phyloP scores from a whole-genome alignment of 805 yeast species.

The Nakazawaea laoshanensis region DNA sequence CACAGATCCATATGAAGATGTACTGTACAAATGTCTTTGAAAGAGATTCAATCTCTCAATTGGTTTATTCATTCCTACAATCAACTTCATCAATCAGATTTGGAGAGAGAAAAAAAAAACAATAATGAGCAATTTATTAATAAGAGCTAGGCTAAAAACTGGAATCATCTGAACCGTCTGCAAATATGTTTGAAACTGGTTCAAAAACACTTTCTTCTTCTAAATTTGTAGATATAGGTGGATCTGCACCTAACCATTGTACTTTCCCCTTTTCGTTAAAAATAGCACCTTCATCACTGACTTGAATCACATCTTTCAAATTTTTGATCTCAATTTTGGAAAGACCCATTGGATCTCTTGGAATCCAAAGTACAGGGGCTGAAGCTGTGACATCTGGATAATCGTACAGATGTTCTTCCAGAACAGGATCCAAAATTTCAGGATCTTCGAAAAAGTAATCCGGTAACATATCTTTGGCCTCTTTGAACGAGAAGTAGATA shows the following conservation, averaged over 20 bases:
- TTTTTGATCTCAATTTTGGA: conserved; percentile 52
- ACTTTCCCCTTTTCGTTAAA: conserved; percentile 43
- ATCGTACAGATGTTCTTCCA: conserved; percentile 60
- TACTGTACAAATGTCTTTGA: conserved; percentile 4
- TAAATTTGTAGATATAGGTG: too few relatives aligned
- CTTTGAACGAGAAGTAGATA: conserved; percentile 38
- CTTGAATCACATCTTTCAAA: conserved; percentile 45
- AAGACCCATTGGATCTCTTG: conserved; percentile 82
- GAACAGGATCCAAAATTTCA: conserved; percentile 30
- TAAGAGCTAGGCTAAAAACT: too few relatives aligned
- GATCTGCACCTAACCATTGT: conserved; percentile 35
- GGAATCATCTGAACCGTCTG: too few relatives aligned
- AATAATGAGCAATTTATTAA: too few relatives aligned
- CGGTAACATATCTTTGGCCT: conserved; percentile 45
- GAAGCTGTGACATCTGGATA: conserved; percentile 64
- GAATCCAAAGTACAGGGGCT: conserved; percentile 84
- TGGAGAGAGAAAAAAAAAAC: too few relatives aligned
- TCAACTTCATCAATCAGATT: neutral
- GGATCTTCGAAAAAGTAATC: conserved; percentile 46
- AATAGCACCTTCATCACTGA: conserved; percentile 60
- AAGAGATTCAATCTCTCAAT: conserved; percentile 6
- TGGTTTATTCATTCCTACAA: neutral
- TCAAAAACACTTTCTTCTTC: conserved; percentile 5
- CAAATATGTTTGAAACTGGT: too few relatives aligned
- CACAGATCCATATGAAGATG: neutral